Evolutionary conservation across 2,329 filamentous ascomycete genomes (phyloP).

Genomic region (Ophiostoma piceae): DNA sequence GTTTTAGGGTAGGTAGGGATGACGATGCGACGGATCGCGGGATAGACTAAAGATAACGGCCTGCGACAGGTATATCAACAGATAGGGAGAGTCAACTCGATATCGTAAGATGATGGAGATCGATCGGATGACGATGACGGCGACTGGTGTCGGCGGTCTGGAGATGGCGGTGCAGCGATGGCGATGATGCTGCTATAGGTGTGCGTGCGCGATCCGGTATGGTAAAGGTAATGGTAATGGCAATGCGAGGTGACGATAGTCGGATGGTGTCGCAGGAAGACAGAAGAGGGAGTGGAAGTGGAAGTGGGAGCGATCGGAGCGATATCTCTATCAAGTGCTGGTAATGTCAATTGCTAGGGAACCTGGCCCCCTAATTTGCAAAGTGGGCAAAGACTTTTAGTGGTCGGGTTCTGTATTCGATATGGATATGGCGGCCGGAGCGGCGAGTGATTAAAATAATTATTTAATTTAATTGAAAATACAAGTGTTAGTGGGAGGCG

Average conservation of each 20-base stretch:
- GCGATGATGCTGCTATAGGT: background rate
- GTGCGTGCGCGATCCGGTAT: background rate
- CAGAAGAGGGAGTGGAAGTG: slow-evolving; percentile 6
- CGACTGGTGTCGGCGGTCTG: background rate
- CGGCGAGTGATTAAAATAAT: background rate
- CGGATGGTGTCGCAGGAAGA: slow-evolving; percentile 5
- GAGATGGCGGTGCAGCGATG: background rate
- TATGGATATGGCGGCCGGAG: slow-evolving; percentile 5
- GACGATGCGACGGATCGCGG: slow-evolving; percentile 10
- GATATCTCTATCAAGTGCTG: slow-evolving; percentile 1
- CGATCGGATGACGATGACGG: background rate
- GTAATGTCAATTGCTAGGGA: background rate
- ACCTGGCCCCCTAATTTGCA: slow-evolving; percentile 21
- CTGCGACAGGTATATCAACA: background rate
- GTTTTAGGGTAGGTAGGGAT: background rate
- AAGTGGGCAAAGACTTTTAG: slow-evolving; percentile 18
- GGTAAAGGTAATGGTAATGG: background rate
- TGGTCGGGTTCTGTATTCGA: too few species aligned
- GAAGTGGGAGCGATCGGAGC: slow-evolving; percentile 10
- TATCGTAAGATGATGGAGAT: background rate
- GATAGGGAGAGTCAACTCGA: background rate
- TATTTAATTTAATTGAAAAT: too few species aligned
- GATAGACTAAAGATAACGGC: background rate
- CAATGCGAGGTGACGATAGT: background rate
- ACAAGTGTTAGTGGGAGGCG: background rate